Evolutionary conservation across 371 early-diverging fungal genomes (phyloP).

Genomic region (Capniomyces stellatus): DNA sequence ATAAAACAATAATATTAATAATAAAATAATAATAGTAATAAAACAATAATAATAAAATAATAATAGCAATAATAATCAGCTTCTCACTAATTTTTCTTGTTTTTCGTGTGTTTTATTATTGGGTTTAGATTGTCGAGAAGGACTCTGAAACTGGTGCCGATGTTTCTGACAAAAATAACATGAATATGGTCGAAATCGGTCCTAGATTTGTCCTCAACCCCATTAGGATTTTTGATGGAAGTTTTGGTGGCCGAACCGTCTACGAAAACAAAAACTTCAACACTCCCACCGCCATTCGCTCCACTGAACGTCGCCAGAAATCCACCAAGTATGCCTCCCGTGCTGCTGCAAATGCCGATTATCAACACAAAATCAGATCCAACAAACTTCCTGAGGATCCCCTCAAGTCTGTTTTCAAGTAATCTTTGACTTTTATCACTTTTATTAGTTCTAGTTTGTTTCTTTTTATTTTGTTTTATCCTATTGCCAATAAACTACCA

Average conservation of each 20-base stretch:
- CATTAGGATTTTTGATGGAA: slow-evolving; percentile 85
- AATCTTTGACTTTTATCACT: neutral
- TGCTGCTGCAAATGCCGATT: slow-evolving; percentile 3
- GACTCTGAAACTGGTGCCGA: slow-evolving; percentile 22
- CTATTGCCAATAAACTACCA: too few relatives aligned
- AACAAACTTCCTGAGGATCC: slow-evolving; percentile 11
- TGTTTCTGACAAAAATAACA: slow-evolving; percentile 36
- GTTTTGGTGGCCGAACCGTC: slow-evolving; percentile 79
- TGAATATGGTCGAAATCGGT: slow-evolving; percentile 87
- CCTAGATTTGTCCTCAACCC: slow-evolving; percentile 87
- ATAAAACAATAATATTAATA: too few relatives aligned
- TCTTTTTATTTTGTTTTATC: neutral
- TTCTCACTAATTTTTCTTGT: too few relatives aligned
- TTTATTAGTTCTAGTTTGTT: neutral
- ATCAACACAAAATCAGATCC: slow-evolving; percentile 2
- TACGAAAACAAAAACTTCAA: slow-evolving; percentile 79
- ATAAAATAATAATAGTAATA: too few relatives aligned
- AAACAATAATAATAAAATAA: too few relatives aligned
- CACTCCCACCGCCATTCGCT: slow-evolving; percentile 36
- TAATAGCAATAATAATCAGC: too few relatives aligned
- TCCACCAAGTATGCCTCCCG: slow-evolving; percentile 19
- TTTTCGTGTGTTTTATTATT: too few relatives aligned
- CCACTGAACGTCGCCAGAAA: slow-evolving; percentile 10
- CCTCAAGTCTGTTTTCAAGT: slow-evolving; percentile 10
- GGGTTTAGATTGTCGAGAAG: slow-evolving; percentile 9